Conservation (phyloP, 1,284 basidiomycete species). For the Neotropicomus parvogracilis region DNA sequence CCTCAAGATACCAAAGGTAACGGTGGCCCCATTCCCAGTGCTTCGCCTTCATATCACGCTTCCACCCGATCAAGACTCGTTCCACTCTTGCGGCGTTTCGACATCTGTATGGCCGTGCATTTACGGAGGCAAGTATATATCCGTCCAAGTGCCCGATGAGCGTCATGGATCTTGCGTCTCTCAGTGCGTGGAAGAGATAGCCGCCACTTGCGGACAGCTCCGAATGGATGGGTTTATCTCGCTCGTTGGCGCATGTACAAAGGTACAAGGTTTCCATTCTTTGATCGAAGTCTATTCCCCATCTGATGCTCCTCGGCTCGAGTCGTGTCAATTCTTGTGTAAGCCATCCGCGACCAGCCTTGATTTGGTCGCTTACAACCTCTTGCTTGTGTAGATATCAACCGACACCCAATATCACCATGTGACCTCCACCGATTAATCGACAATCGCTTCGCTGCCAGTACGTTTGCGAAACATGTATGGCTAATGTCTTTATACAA, state of each 20-base stretch:
- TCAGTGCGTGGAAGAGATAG: constrained; percentile 59
- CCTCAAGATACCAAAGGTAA: constrained; percentile 64
- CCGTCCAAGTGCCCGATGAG: constrained; percentile 5
- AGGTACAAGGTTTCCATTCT: constrained; percentile 43
- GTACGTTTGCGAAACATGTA: constrained; percentile 70
- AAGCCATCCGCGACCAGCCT: constrained; percentile 27
- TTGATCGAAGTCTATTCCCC: constrained; percentile 14
- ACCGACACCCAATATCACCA: constrained; percentile 66
- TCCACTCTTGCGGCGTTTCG: constrained; percentile 63
- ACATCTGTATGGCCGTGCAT: constrained; percentile 61
- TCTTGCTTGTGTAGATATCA: constrained; percentile 58
- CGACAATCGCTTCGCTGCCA: constrained; percentile 60
- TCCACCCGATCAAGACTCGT: constrained; percentile 46
- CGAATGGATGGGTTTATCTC: constrained; percentile 78
- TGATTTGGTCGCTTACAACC: constrained; percentile 5
- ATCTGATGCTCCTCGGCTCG: constrained; percentile 16
- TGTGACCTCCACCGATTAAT: constrained; percentile 72
- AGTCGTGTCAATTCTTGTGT: constrained; percentile 87
- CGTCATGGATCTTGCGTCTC: constrained; percentile 38
- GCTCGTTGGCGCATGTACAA: constrained; percentile 68
- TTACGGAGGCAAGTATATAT: constrained; percentile 53
- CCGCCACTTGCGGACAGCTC: constrained; percentile 47
- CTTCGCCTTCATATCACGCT: constrained; percentile 12
- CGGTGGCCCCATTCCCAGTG: constrained; percentile 5
- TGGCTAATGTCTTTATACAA: constrained; percentile 14